Evolutionary conservation across 164 flowering plant genomes (phyloP).

Genomic region (Annona squamosa): DNA sequence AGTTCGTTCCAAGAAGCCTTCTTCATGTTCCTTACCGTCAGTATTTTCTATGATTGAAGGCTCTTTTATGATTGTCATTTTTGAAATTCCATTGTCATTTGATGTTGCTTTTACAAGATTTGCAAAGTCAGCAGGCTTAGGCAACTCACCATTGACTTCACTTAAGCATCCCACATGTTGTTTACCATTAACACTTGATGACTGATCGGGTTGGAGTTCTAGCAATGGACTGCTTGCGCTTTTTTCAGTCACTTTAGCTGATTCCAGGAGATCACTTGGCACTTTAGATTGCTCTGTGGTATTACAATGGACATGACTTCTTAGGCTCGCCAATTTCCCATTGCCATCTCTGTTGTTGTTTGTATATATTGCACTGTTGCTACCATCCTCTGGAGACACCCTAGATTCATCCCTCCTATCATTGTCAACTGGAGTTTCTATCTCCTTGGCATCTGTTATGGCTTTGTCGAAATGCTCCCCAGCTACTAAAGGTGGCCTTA

Average conservation of each 20-base stretch:
- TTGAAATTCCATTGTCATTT: not conserved
- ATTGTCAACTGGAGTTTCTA: not conserved
- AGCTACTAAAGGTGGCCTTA: conserved; percentile 34
- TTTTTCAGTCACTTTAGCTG: not conserved
- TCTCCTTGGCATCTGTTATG: not conserved
- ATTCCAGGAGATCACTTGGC: not conserved
- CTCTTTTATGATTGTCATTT: not conserved
- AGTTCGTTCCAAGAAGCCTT: not conserved
- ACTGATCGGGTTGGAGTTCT: not conserved
- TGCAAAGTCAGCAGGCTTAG: not conserved
- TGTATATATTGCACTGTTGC: not conserved
- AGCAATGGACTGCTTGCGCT: not conserved
- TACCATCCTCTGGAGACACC: not conserved
- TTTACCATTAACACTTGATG: not conserved
- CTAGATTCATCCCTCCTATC: not conserved
- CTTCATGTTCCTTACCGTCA: not conserved
- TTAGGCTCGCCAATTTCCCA: not conserved
- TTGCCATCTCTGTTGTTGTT: not conserved
- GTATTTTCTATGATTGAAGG: not conserved
- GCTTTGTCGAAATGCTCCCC: conserved; percentile 3
- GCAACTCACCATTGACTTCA: not conserved
- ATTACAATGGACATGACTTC: not conserved
- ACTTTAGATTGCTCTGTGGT: not conserved
- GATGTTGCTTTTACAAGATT: not conserved
- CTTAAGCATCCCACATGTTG: not conserved